Conservation (phyloP, 1,139 yeast species). For the Protomyces macrosporus region DNA sequence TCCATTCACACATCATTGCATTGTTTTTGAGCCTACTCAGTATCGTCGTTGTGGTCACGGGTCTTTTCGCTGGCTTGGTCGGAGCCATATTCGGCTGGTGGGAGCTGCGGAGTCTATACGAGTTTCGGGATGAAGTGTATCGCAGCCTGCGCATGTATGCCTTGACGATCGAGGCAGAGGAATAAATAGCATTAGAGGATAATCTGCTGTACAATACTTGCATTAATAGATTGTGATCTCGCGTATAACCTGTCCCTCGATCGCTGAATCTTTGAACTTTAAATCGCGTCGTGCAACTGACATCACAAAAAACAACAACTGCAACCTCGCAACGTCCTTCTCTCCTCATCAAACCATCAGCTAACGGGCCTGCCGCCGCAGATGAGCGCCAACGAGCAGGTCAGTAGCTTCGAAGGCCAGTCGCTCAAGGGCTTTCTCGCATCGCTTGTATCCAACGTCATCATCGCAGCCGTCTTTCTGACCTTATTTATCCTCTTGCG, state of each 20-base stretch:
- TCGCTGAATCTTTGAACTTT: too few relatives aligned
- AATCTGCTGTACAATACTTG: not conserved
- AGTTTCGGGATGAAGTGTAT: slow-evolving; percentile 39
- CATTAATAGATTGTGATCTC: too few relatives aligned
- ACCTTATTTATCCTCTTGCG: slow-evolving; percentile 58
- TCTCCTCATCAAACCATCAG: too few relatives aligned
- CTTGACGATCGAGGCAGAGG: not conserved
- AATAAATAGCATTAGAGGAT: not conserved
- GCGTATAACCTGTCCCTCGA: too few relatives aligned
- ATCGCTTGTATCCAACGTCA: slow-evolving; percentile 53
- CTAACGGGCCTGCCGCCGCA: too few relatives aligned
- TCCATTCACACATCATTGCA: slow-evolving; percentile 48
- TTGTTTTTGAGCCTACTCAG: slow-evolving; percentile 47
- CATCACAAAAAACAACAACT: too few relatives aligned
- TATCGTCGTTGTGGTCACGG: slow-evolving; percentile 55
- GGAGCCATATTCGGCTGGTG: slow-evolving; percentile 72
- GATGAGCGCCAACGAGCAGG: slow-evolving; percentile 1
- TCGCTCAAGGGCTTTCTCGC: slow-evolving; percentile 46
- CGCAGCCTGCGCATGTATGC: not conserved
- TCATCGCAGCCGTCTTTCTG: slow-evolving; percentile 57
- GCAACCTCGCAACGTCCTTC: too few relatives aligned
- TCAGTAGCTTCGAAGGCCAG: slow-evolving; percentile 16
- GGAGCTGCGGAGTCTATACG: slow-evolving; percentile 71
- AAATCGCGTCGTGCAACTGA: too few relatives aligned
- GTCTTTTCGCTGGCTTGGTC: slow-evolving; percentile 69